These are phyloP conservation scores for Nannizziopsis arthrosporioides DNA, from an alignment of 2,329 filamentous ascomycete species.

Conservation along the genomic window DNA sequence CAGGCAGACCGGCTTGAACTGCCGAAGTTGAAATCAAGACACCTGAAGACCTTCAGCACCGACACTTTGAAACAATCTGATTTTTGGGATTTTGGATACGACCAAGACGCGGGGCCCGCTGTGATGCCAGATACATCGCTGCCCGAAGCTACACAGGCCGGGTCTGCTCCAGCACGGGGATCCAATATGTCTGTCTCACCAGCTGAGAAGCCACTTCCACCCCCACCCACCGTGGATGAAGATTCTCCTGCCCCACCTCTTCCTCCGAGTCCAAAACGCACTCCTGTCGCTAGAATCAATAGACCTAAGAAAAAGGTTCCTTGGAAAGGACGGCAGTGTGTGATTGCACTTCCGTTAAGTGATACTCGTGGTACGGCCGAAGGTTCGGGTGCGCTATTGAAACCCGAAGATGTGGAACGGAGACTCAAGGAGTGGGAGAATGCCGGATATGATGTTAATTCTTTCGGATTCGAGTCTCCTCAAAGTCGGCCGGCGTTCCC, in stretches of 20 bases:
- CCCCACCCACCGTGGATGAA: conserved; percentile 6
- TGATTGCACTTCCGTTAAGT: conserved; percentile 57
- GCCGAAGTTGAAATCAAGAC: conserved; percentile 23
- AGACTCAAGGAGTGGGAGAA: conserved; percentile 33
- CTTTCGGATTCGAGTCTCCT: conserved; percentile 28
- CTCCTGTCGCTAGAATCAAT: conserved; percentile 9
- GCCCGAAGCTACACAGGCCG: conserved; percentile 15
- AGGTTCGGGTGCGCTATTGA: conserved; percentile 28
- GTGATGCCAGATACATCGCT: conserved; percentile 26
- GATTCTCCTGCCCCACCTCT: conserved; percentile 9
- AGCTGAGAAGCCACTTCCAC: conserved; percentile 14
- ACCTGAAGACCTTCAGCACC: conserved; percentile 28
- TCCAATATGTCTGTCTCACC: conserved; percentile 8
- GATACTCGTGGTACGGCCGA: conserved; percentile 49
- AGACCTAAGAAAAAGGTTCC: conserved; percentile 56
- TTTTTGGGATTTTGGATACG: conserved; percentile 37
- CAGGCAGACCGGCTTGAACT: conserved; percentile 15
- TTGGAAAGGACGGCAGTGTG: conserved; percentile 64
- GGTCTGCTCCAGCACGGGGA: conserved; percentile 1
- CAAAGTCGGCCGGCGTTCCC: conserved; percentile 36
- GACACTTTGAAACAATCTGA: conserved; percentile 36
- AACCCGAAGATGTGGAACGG: conserved; percentile 28
- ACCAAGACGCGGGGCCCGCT: conserved; percentile 26
- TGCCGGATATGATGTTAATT: conserved; percentile 34
- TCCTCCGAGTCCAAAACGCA: conserved; percentile 16